phyloP scores from a whole-genome alignment of 208 protist genomes.

The Crithidia bombi region DNA sequence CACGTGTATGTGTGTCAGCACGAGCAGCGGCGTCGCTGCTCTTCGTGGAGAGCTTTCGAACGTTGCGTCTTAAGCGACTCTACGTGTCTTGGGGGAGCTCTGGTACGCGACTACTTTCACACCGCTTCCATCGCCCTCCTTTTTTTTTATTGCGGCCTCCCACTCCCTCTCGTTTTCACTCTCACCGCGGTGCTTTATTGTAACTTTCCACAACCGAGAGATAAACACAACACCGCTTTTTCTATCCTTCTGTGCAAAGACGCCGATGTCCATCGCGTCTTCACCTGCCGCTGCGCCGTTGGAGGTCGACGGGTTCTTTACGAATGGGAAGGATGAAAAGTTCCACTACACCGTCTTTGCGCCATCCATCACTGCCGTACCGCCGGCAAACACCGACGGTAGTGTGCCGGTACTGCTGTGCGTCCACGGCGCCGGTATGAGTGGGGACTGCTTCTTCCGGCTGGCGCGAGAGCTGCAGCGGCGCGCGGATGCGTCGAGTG shows the following conservation, averaged over 20 bases:
- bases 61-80: too few species aligned
- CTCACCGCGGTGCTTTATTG: not conserved
- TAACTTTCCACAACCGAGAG: not conserved
- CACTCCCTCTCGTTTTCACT: not conserved
- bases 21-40: not conserved
- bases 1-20: too few species aligned
- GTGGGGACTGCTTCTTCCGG: conserved; percentile 67
- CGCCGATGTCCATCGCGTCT: not conserved
- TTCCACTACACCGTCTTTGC: conserved; percentile 63
- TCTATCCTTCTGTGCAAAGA: too few species aligned
- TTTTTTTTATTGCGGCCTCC: too few species aligned
- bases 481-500: not conserved
- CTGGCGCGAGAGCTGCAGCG: conserved; percentile 51
- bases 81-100: too few species aligned
- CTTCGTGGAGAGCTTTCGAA: not conserved
- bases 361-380: conserved; percentile 11
- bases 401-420: conserved; percentile 77
- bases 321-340: conserved; percentile 44
- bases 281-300: not conserved
- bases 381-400: conserved; percentile 10
- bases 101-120: too few species aligned
- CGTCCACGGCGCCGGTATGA: conserved; percentile 91
- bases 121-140: too few species aligned
- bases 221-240: not conserved
- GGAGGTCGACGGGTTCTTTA: conserved; percentile 39